Conservation (phyloP, 1,139 yeast species). For the Saccharomyces hybrid region DNA sequence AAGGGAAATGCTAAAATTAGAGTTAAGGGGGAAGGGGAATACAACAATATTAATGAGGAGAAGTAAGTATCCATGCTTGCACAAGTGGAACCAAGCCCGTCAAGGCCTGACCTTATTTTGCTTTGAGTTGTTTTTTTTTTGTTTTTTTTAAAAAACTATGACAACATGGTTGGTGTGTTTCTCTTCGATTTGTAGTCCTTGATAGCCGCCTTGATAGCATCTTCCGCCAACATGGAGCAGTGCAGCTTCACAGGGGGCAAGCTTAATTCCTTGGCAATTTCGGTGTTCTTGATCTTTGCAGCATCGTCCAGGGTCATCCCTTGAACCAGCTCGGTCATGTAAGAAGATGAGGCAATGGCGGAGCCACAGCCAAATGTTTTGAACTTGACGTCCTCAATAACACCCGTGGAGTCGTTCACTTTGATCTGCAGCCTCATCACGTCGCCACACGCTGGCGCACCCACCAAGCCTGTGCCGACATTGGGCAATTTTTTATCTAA, state of each 20-base stretch:
- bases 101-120: neutral
- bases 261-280: constrained; percentile 85
- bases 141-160: neutral
- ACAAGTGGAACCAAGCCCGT: neutral
- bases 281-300: constrained; percentile 78
- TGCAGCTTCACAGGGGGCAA: constrained; percentile 96
- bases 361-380: constrained; percentile 98
- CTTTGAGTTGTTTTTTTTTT: neutral
- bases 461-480: constrained; percentile 97
- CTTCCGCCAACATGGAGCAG: constrained; percentile 99
- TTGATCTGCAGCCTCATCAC: constrained; percentile 95
- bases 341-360: constrained; percentile 93
- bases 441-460: constrained; percentile 99
- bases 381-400: constrained; percentile 90
- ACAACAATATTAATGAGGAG: neutral
- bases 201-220: constrained; percentile 94
- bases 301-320: constrained; percentile 96
- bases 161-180: constrained; percentile 16
- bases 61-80: neutral
- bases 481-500: constrained; percentile 65
- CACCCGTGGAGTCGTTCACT: constrained; percentile 83
- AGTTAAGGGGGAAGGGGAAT: neutral
- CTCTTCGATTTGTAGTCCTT: constrained; percentile 83
- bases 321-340: constrained; percentile 89
- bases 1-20: neutral